These are phyloP conservation scores for Coemansia sp. DNA, from an alignment of 192 early-diverging fungal species.

Conservation along the genomic window DNA sequence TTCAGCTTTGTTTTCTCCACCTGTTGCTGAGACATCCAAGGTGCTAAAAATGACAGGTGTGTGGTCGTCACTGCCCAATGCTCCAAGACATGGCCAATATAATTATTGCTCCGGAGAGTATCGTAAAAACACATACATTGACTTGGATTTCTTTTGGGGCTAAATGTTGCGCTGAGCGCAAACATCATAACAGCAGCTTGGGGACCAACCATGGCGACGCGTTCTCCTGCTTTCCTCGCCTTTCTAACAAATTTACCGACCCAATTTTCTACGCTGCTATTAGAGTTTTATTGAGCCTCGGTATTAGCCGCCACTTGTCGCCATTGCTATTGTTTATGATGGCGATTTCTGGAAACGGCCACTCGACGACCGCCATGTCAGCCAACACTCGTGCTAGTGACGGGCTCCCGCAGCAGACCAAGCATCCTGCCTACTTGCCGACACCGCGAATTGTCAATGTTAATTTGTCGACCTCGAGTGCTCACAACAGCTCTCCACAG, in stretches of 20 bases:
- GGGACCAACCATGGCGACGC: neutral
- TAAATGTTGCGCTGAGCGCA: neutral
- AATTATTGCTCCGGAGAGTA: neutral
- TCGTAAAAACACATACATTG: neutral
- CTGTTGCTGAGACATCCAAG: neutral
- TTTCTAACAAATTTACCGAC: neutral
- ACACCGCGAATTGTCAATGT: neutral
- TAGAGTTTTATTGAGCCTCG: neutral
- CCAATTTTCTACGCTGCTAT: neutral
- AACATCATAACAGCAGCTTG: neutral
- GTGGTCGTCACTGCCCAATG: neutral
- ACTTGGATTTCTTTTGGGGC: neutral
- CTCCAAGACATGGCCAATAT: slow-evolving; percentile 1
- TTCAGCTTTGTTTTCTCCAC: neutral
- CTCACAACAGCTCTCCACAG: neutral
- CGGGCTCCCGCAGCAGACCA: neutral
- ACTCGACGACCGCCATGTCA: neutral
- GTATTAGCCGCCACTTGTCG: neutral
- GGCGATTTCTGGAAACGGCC: neutral
- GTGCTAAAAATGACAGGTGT: neutral
- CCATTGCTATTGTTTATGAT: neutral
- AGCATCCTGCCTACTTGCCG: neutral
- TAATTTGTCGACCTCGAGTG: neutral
- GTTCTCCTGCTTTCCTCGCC: neutral
- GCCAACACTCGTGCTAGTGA: neutral